Conservation (phyloP, 78 protist species). For the Cavenderia fasciculata region DNA sequence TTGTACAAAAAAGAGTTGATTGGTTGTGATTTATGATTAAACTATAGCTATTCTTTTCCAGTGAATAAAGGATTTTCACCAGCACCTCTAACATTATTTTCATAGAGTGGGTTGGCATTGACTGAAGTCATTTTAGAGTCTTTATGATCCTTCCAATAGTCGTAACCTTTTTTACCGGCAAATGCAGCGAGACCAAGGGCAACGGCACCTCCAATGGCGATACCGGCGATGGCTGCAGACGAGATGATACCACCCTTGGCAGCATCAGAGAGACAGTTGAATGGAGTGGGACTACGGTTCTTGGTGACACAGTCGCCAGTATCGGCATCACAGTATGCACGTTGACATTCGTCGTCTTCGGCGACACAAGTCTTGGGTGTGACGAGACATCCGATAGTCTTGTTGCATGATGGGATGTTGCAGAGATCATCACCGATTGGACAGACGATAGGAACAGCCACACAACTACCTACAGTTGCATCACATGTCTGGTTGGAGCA, state of each 20-base stretch:
- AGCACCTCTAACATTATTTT: not conserved
- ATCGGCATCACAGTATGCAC: not conserved
- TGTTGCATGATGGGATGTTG: not conserved
- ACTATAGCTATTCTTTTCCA: no score
- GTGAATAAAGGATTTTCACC: conserved; percentile 28
- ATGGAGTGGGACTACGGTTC: not conserved
- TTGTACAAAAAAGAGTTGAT: no score
- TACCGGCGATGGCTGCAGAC: conserved; percentile 10
- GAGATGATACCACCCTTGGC: no score
- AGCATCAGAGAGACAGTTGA: conserved; percentile 11
- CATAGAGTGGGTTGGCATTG: conserved; percentile 18
- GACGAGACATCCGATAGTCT: conserved; percentile 14
- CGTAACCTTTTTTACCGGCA: conserved; percentile 28
- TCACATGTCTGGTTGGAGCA: not conserved
- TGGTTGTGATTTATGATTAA: no score
- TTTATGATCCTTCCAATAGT: not conserved
- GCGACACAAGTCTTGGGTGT: conserved; percentile 23
- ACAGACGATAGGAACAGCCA: not conserved
- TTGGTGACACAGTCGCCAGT: not conserved
- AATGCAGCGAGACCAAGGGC: conserved; percentile 2
- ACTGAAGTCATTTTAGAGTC: not conserved
- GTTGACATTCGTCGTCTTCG: not conserved
- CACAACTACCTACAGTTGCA: conserved; percentile 2
- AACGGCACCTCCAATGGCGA: conserved; percentile 25
- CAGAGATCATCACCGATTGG: no score